Evolutionary conservation across 2,329 filamentous ascomycete genomes (phyloP), one percentile per base, ranked within the genome.

Genomic region (Colletotrichum incanum): DNA sequence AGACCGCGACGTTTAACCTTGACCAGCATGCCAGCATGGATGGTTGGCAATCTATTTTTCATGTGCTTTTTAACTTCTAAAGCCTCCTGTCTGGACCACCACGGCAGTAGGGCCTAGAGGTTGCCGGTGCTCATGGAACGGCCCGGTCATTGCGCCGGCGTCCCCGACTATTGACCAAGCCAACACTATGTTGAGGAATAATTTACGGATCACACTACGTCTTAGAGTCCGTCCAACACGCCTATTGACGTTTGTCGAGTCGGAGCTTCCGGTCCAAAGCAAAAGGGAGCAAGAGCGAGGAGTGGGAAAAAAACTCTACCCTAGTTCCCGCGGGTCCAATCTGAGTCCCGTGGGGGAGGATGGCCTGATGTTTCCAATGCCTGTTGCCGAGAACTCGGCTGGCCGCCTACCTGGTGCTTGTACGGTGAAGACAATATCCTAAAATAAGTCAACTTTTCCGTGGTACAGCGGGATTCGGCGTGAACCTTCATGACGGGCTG

Each of bases 331-430:
- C 50, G 50, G 60, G 41, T 43, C 66, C 39, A 55, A 49, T 39
- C 50, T 39, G 63, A 52, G 43, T 50, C 28, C 23, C 23, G 43
- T 52, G 28, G 62, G 56, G 61, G 31, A 39, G 5, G 28, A 43
- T 62, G 34, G 31, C 34, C 60, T 52, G 60, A 60, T 47, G 20
- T 47, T 60, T 34, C 31, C 8, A 28, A 50, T 49, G 31, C 43
- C 50, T 69, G 37, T 55, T 60, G 52, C 67, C 54, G 62, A 70
- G 67, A 23, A 31, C 50, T 54, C 54, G 62, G 62, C 47, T 59
- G 49, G 26, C 61, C 43, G 39, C 58, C n/a, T 56, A 20, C 41
- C 45, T 62, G 26, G 16, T 34, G n/a, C 61, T 56, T 34, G 55
- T 56, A 54, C 55, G 49, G 56, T 39, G 11, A 60, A 43, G 58